Conservation (phyloP, 805 yeast species). For the Metschnikowia baotianmanensis region DNA sequence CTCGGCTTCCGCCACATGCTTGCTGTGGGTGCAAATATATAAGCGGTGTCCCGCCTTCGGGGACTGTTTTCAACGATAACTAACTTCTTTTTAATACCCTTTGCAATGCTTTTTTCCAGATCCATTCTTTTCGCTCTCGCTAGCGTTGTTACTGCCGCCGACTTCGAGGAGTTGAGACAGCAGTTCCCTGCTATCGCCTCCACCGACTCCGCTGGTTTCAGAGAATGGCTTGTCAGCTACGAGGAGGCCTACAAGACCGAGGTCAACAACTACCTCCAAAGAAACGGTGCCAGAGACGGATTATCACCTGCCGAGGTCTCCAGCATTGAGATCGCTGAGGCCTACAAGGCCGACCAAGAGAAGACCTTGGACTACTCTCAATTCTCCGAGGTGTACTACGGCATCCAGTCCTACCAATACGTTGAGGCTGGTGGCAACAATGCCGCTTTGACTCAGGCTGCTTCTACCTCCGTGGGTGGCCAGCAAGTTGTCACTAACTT, state of each 20-base stretch:
- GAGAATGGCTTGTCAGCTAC: conserved; percentile 3
- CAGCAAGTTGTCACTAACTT: too few relatives aligned
- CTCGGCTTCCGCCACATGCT: neutral
- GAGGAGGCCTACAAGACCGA: conserved; percentile 6
- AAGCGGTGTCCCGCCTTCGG: neutral
- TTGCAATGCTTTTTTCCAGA: conserved; percentile 3
- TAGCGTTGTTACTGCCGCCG: conserved; percentile 1
- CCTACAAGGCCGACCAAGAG: conserved; percentile 1
- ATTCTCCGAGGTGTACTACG: neutral
- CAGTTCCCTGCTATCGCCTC: conserved; percentile 2
- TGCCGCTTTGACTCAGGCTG: too few relatives aligned
- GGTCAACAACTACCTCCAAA: neutral
- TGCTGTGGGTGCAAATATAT: neutral
- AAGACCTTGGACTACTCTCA: neutral
- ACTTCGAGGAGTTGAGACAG: neutral
- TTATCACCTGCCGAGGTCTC: neutral
- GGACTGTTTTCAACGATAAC: neutral
- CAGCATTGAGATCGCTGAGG: neutral
- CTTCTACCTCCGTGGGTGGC: neutral
- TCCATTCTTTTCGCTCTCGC: conserved; percentile 3
- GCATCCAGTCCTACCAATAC: neutral
- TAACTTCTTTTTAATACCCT: too few relatives aligned
- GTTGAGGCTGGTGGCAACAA: neutral
- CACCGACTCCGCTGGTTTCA: conserved; percentile 4
- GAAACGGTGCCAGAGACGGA: neutral